Percentiles rank a stretch among this genome's conserved stretches.
Evolutionary conservation across 2,329 filamentous ascomycete genomes (phyloP).

Genomic region (Verticillium tricorpus): DNA sequence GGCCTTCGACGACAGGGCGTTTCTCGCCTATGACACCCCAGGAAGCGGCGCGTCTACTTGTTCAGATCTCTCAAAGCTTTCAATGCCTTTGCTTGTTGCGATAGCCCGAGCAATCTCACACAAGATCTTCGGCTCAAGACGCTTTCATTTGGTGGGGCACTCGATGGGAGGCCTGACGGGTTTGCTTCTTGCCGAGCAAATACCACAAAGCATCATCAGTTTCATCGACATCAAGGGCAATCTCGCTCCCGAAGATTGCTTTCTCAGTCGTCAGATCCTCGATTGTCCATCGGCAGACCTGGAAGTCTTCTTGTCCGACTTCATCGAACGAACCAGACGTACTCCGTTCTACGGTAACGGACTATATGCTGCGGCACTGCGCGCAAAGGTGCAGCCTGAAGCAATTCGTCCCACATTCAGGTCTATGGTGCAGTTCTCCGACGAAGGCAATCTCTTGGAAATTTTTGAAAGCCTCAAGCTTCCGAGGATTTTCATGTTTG

Average conservation of each 20-base stretch:
- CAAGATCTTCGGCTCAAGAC: slow-evolving; percentile 4
- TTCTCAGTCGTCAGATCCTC: slow-evolving; percentile 18
- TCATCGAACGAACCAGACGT: slow-evolving; percentile 11
- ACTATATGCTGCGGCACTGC: slow-evolving; percentile 12
- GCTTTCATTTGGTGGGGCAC: slow-evolving; percentile 21
- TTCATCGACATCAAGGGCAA: slow-evolving; percentile 23
- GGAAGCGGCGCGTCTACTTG: slow-evolving; percentile 16
- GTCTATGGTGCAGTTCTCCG: slow-evolving; percentile 18
- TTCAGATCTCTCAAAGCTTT: slow-evolving; percentile 9
- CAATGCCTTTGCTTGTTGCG: slow-evolving; percentile 15
- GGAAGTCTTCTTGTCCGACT: background rate
- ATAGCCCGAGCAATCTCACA: slow-evolving; percentile 13
- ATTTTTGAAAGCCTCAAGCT: slow-evolving; percentile 12
- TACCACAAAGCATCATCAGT: slow-evolving; percentile 9
- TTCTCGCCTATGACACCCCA: slow-evolving; percentile 19
- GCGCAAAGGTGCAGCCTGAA: slow-evolving; percentile 10
- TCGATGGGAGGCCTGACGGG: slow-evolving; percentile 21
- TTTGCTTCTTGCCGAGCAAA: slow-evolving; percentile 13
- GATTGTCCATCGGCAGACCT: slow-evolving; percentile 2
- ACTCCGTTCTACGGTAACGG: slow-evolving; percentile 8
- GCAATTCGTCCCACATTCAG: slow-evolving; percentile 17
- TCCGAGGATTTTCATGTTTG: slow-evolving; percentile 16
- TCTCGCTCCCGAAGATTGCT: slow-evolving; percentile 20
- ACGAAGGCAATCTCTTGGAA: slow-evolving; percentile 12
- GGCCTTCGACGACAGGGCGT: slow-evolving; percentile 9